A percentile compares a stretch with the other conserved stretches of the same genome.
These are phyloP conservation scores for Tripidium arundinaceum DNA, from an alignment of 202 grass and related monocot species.

Conservation along the genomic window DNA sequence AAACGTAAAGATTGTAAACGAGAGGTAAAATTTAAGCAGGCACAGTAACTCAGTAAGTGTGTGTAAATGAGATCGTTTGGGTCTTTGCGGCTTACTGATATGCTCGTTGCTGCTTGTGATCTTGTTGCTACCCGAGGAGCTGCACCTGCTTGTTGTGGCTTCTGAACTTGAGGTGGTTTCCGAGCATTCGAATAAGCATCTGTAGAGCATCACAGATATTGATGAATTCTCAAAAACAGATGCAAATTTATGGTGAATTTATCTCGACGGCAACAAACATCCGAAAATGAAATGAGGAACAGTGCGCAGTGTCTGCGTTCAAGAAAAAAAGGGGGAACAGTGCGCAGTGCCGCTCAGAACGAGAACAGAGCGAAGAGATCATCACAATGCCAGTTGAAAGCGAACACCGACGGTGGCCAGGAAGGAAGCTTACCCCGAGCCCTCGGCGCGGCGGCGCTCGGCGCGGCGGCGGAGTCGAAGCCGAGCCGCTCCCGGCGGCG, in stretches of 20 bases:
- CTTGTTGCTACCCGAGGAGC: constrained; percentile 2
- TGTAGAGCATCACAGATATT: constrained; percentile 1
- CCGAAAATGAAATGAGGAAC: background rate
- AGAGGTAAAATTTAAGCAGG: background rate
- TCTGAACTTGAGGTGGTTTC: constrained; percentile 36
- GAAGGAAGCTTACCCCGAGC: background rate
- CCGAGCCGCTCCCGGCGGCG: constrained; percentile 72
- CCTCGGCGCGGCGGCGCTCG: constrained; percentile 3
- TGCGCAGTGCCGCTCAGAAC: background rate
- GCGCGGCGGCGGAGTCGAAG: constrained; percentile 37
- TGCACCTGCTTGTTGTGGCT: constrained; percentile 18
- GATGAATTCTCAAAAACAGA: background rate
- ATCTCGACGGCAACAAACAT: background rate
- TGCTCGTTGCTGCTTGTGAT: constrained; percentile 22
- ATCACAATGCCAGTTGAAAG: background rate
- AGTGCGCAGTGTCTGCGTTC: no score
- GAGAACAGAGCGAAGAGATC: background rate
- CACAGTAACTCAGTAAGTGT: background rate
- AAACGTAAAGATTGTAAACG: background rate
- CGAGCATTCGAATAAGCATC: constrained; percentile 42
- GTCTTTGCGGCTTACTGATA: constrained; percentile 38
- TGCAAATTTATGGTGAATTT: background rate
- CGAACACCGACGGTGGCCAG: background rate
- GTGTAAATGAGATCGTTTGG: background rate
- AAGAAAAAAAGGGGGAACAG: no score